phyloP scores from a whole-genome alignment of 129 eudicot genomes.

The Flaveria linearis region DNA sequence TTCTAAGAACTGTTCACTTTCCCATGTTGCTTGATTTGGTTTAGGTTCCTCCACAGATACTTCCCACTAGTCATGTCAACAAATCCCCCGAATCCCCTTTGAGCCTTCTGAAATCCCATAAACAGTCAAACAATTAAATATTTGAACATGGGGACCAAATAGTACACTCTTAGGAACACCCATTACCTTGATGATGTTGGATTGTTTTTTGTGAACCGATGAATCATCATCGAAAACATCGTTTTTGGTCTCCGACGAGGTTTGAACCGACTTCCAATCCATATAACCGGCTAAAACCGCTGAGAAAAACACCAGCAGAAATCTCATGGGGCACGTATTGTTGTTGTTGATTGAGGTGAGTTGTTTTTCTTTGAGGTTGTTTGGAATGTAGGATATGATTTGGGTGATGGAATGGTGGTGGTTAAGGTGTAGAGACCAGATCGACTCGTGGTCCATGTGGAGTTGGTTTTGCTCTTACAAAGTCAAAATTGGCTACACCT shows the following conservation, averaged over 20 bases:
- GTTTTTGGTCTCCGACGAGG: constrained; percentile 22
- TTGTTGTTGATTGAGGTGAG: neutral
- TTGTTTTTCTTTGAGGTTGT: constrained; percentile 4
- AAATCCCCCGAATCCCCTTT: constrained; percentile 79
- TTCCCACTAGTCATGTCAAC: constrained; percentile 83
- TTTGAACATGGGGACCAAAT: neutral
- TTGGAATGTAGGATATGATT: constrained; percentile 12
- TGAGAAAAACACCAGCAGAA: constrained; percentile 67
- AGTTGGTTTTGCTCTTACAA: constrained; percentile 33
- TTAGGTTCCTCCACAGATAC: constrained; percentile 71
- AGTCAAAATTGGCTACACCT: constrained; percentile 48
- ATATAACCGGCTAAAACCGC: constrained; percentile 64
- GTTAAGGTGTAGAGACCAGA: neutral
- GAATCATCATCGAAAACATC: constrained; percentile 38
- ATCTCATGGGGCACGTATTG: constrained; percentile 83
- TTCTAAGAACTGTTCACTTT: constrained; percentile 37
- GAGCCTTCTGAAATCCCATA: too few relatives aligned
- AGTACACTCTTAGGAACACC: neutral
- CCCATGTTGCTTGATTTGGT: constrained; percentile 44
- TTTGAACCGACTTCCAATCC: constrained; percentile 53
- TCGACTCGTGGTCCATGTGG: neutral
- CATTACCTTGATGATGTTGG: constrained; percentile 41
- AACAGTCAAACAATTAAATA: too few relatives aligned
- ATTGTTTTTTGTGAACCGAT: constrained; percentile 32
- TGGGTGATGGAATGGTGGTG: neutral